phyloP scores from a whole-genome alignment of 371 early-diverging fungal genomes.

The Smittium culicis region DNA sequence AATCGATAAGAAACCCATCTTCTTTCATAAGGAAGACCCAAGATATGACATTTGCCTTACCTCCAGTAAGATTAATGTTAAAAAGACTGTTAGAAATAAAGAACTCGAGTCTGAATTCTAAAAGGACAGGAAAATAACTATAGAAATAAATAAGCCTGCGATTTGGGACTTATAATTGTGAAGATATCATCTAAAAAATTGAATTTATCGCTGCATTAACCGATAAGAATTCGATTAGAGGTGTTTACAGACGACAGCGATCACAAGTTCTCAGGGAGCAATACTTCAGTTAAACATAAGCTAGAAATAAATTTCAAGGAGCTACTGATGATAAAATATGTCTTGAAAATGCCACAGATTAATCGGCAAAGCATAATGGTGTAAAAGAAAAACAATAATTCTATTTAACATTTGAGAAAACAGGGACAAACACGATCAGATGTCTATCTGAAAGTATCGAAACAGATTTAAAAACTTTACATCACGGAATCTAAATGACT shows the following conservation, averaged over 20 bases:
- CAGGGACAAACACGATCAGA: background rate
- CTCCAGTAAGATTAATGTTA: background rate
- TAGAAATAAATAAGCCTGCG: background rate
- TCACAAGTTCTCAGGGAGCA: background rate
- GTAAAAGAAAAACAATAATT: background rate
- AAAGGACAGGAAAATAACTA: background rate
- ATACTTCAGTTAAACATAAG: background rate
- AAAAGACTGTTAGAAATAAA: background rate
- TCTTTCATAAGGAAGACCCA: slow-evolving; percentile 11
- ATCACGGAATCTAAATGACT: background rate
- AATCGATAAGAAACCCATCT: slow-evolving; percentile 5
- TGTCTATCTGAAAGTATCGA: background rate
- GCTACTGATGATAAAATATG: background rate
- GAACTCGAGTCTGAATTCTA: background rate
- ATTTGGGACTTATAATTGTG: background rate
- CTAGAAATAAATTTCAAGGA: slow-evolving; percentile 2
- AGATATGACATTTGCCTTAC: slow-evolving; percentile 6
- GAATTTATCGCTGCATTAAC: background rate
- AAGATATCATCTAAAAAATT: background rate
- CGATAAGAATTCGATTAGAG: background rate
- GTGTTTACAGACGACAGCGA: background rate
- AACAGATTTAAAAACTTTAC: background rate
- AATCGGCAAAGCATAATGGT: background rate
- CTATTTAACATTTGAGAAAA: background rate
- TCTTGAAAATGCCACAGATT: background rate